A percentile compares a stretch with the other conserved stretches of the same genome.
phyloP scores from a whole-genome alignment of 2,329 filamentous ascomycete species.

The Rachicladosporium sp. region DNA sequence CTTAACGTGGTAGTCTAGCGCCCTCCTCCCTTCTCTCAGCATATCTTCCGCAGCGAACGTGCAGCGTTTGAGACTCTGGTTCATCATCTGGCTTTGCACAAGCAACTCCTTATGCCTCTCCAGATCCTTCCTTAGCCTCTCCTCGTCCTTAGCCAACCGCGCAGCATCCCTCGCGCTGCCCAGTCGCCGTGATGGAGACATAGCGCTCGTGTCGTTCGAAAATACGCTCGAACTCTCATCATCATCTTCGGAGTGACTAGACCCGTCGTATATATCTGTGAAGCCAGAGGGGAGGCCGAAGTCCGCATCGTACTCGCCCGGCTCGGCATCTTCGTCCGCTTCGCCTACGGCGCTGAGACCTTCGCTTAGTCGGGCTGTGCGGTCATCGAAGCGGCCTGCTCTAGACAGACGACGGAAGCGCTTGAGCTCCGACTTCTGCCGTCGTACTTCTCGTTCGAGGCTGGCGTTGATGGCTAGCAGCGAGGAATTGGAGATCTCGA shows the following conservation, averaged over 20 bases:
- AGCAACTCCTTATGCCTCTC: conserved; percentile 80
- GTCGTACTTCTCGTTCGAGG: conserved; percentile 78
- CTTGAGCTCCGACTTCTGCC: conserved; percentile 78
- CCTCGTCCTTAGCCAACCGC: conserved; percentile 64
- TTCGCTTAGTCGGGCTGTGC: conserved; percentile 26
- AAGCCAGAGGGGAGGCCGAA: conserved; percentile 16
- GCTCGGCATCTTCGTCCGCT: conserved; percentile 23
- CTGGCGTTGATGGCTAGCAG: conserved; percentile 90
- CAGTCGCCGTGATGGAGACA: not conserved
- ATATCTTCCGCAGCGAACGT: conserved; percentile 81
- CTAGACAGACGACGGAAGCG: conserved; percentile 77
- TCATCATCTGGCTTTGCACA: conserved; percentile 85
- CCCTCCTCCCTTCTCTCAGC: conserved; percentile 78
- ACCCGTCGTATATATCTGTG: conserved; percentile 14
- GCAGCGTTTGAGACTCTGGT: conserved; percentile 83
- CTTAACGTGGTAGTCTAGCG: conserved; percentile 68
- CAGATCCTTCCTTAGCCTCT: conserved; percentile 71
- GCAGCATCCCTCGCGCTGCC: conserved; percentile 27
- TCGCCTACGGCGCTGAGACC: conserved; percentile 22
- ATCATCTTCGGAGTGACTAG: conserved; percentile 23
- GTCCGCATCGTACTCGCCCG: conserved; percentile 16
- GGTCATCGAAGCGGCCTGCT: conserved; percentile 52
- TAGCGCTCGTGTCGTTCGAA: conserved; percentile 10
- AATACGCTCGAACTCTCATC: conserved; percentile 19
- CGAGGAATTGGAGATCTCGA: conserved; percentile 94